A percentile compares a stretch with the other conserved stretches of the same genome.
These are phyloP conservation scores for Alternaria triticina DNA, from an alignment of 2,329 filamentous ascomycete genomes.

Conservation along the genomic window DNA sequence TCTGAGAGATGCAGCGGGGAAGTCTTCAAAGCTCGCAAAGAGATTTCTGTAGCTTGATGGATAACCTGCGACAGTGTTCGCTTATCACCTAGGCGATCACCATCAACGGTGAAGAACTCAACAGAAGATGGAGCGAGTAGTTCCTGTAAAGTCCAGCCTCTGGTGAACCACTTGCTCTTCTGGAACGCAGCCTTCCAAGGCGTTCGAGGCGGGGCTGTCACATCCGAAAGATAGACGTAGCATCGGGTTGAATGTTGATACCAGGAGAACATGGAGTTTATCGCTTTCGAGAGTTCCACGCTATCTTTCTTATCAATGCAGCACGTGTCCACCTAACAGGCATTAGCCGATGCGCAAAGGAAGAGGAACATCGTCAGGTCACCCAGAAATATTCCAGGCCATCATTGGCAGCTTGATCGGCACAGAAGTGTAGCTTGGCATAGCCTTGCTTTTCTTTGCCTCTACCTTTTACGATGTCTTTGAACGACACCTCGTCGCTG, in stretches of 20 bases:
- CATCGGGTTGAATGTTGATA: not conserved
- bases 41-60: not conserved
- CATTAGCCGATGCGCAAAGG: not conserved
- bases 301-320: conserved; percentile 3
- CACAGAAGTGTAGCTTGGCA: conserved; percentile 12
- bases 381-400: not conserved
- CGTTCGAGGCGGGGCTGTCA: not conserved
- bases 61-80: not conserved
- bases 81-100: not conserved
- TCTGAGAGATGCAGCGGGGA: not conserved
- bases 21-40: not conserved
- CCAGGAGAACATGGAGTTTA: conserved; percentile 9
- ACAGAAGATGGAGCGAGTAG: not conserved
- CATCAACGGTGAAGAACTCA: conserved; percentile 1
- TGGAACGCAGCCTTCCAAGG: not conserved
- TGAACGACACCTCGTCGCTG: conserved; percentile 9
- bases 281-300: conserved; percentile 1
- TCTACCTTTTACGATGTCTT: conserved; percentile 3
- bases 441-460: conserved; percentile 8
- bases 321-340: not conserved
- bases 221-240: conserved; percentile 11
- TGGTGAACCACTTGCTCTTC: conserved; percentile 6
- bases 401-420: conserved; percentile 1
- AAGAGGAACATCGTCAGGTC: not conserved
- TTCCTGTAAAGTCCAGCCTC: conserved; percentile 11